Percentiles rank a stretch among this genome's conserved stretches.
Evolutionary conservation across 2,329 filamentous ascomycete species (phyloP).

Genomic region (Bertia moriformis): DNA sequence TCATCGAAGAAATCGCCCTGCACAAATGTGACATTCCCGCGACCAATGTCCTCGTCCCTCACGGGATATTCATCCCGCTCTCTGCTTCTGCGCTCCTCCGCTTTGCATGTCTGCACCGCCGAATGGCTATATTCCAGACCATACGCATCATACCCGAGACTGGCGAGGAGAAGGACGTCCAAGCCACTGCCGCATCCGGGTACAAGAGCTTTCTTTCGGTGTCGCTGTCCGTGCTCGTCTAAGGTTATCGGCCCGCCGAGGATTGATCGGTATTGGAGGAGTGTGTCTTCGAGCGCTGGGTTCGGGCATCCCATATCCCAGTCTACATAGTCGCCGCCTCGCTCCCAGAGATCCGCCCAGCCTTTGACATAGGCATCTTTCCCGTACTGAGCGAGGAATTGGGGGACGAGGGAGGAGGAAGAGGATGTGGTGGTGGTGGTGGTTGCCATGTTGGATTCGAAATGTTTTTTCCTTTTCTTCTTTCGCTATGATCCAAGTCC

Average conservation of each 20-base stretch:
- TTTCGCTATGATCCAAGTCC: neutral
- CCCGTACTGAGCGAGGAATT: neutral
- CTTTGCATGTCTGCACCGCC: conserved; percentile 30
- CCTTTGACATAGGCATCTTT: neutral
- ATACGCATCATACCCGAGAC: conserved; percentile 62
- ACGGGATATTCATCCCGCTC: conserved; percentile 26
- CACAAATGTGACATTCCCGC: conserved; percentile 39
- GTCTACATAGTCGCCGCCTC: conserved; percentile 30
- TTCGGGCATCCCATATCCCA: conserved; percentile 46
- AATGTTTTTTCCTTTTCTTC: neutral
- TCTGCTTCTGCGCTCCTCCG: conserved; percentile 14
- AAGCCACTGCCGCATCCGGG: conserved; percentile 74
- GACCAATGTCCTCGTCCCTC: conserved; percentile 21
- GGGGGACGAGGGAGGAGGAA: neutral
- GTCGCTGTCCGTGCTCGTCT: neutral
- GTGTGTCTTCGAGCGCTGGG: conserved; percentile 38
- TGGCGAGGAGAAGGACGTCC: conserved; percentile 62
- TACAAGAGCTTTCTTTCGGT: conserved; percentile 47
- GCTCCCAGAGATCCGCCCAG: neutral
- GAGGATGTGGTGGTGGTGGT: neutral
- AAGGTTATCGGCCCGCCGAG: conserved; percentile 16
- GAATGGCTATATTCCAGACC: conserved; percentile 53
- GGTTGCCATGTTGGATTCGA: neutral
- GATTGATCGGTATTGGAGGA: conserved; percentile 20
- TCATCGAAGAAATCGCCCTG: conserved; percentile 54